Evolutionary conservation across 1,139 yeast species (phyloP).

Genomic region (Sugiyamaella grinbergsii): DNA sequence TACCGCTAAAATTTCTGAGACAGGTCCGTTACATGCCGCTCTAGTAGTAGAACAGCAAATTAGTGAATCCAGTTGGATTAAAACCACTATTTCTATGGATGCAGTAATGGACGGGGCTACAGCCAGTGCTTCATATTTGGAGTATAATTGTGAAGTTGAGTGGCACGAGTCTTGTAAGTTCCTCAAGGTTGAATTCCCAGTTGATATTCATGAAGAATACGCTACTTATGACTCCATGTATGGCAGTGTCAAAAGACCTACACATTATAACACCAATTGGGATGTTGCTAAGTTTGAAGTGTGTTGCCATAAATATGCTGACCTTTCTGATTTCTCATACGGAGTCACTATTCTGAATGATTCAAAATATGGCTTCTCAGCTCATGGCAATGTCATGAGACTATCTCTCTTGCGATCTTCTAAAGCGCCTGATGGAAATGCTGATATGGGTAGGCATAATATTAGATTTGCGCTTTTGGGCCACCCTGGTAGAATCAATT

Average conservation of each 20-base stretch:
- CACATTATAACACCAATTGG: conserved; percentile 94
- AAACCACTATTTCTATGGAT: conserved; percentile 69
- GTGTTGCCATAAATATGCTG: conserved; percentile 91
- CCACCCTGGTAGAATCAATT: conserved; percentile 65
- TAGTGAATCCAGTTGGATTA: conserved; percentile 59
- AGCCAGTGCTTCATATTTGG: conserved; percentile 44
- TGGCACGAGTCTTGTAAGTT: conserved; percentile 91
- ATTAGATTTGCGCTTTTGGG: conserved; percentile 85
- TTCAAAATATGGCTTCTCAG: conserved; percentile 86
- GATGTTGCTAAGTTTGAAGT: conserved; percentile 96
- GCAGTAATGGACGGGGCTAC: conserved; percentile 49
- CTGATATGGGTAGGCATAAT: conserved; percentile 88
- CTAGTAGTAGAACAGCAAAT: conserved; percentile 59
- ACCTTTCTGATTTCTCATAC: conserved; percentile 78
- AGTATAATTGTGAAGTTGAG: conserved; percentile 67
- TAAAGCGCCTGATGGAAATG: conserved; percentile 87
- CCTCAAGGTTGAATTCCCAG: conserved; percentile 92
- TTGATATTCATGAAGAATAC: conserved; percentile 69
- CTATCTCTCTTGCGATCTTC: conserved; percentile 81
- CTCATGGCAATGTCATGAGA: conserved; percentile 89
- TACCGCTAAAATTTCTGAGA: conserved; percentile 46
- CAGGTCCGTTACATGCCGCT: conserved; percentile 62
- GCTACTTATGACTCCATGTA: conserved; percentile 94
- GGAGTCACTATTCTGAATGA: conserved; percentile 86
- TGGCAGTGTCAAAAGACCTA: conserved; percentile 87